These are phyloP conservation scores for Agapanthus africanus DNA, from an alignment of 106 monocot species.

Conservation along the genomic window DNA sequence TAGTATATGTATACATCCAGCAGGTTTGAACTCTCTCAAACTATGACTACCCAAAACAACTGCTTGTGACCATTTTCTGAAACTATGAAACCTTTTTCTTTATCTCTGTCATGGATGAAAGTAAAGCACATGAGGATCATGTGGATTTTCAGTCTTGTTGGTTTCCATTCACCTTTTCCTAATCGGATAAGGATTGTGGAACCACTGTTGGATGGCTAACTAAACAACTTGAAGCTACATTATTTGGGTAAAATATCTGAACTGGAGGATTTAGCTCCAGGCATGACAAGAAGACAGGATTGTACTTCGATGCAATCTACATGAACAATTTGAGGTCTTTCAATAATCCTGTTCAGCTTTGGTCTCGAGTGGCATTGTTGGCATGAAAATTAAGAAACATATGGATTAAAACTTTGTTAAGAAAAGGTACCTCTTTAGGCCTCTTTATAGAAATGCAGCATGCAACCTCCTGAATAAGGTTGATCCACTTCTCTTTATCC, in stretches of 20 bases:
- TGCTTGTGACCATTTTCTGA: too few species aligned
- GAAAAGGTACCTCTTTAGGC: constrained; percentile 98
- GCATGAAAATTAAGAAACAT: neutral
- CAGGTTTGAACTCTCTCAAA: too few species aligned
- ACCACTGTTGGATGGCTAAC: too few species aligned
- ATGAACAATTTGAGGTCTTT: neutral
- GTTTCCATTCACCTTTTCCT: neutral
- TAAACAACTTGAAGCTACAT: neutral
- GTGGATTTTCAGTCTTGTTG: neutral
- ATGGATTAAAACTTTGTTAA: too few species aligned
- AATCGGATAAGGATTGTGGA: too few species aligned
- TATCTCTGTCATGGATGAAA: neutral
- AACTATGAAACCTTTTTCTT: too few species aligned
- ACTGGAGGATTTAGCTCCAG: neutral
- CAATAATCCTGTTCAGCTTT: neutral
- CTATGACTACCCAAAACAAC: too few species aligned
- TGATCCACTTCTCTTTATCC: constrained; percentile 69
- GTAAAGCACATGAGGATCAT: neutral
- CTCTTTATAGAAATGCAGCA: constrained; percentile 78
- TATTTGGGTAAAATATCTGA: neutral
- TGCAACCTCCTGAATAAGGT: constrained; percentile 73
- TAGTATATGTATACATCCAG: too few species aligned
- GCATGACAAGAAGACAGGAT: neutral
- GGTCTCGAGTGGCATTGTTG: neutral
- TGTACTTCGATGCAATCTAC: neutral